Conservation (phyloP, 352 stramenopile species). For the Blastocystis sp. region DNA sequence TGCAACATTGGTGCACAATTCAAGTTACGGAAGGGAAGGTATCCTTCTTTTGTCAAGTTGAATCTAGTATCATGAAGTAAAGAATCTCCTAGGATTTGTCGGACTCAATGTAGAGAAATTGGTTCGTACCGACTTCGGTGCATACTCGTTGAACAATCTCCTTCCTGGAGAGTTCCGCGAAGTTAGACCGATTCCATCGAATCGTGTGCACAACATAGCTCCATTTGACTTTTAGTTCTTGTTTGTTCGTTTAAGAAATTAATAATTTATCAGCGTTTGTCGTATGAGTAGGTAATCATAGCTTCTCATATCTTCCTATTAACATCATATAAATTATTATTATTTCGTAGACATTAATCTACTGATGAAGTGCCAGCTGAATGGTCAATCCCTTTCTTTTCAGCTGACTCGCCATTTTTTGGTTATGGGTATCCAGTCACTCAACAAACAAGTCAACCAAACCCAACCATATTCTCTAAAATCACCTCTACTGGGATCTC, state of each 20-base stretch:
- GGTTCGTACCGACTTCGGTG: slow-evolving; percentile 79
- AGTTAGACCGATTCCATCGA: slow-evolving; percentile 69
- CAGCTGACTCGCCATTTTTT: not conserved
- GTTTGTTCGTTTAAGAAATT: not conserved
- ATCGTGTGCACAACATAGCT: not conserved
- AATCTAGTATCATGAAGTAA: slow-evolving; percentile 79
- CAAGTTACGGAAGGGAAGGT: slow-evolving; percentile 75
- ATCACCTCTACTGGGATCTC: not conserved
- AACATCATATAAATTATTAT: slow-evolving; percentile 59
- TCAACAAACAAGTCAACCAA: not conserved
- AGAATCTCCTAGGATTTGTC: slow-evolving; percentile 76
- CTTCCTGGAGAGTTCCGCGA: slow-evolving; percentile 73
- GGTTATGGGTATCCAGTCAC: not conserved
- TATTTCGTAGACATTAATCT: slow-evolving; percentile 60
- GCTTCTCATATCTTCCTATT: slow-evolving; percentile 57
- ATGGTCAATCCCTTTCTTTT: not conserved
- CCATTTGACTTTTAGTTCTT: not conserved
- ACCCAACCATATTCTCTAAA: slow-evolving; percentile 49
- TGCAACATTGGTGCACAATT: slow-evolving; percentile 66
- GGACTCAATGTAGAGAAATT: slow-evolving; percentile 77
- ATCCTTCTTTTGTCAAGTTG: not conserved
- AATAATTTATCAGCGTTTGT: slow-evolving; percentile 49
- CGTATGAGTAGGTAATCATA: slow-evolving; percentile 5
- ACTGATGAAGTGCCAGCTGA: slow-evolving; percentile 21
- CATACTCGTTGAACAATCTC: slow-evolving; percentile 76